phyloP scores from a whole-genome alignment of 2,329 filamentous ascomycete genomes.

The Ophiocordyceps australis region DNA sequence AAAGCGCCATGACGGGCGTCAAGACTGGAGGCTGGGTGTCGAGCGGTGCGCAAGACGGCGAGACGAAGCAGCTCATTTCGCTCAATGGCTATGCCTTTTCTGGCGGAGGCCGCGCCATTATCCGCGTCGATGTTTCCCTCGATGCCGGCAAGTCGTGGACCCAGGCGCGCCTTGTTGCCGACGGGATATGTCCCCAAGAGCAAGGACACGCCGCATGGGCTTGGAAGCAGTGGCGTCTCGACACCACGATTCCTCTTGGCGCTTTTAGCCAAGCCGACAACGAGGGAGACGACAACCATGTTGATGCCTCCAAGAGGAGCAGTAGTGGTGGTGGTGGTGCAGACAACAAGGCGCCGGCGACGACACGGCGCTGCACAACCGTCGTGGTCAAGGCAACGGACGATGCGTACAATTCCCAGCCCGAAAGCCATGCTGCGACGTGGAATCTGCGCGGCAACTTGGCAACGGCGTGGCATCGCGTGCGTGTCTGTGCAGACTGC shows the following conservation, averaged over 20 bases:
- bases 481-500: constrained; percentile 20
- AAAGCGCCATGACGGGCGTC: constrained; percentile 42
- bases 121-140: constrained; percentile 48
- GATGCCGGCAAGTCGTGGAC: constrained; percentile 47
- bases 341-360: constrained; percentile 2
- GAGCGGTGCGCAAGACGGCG: neutral
- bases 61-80: constrained; percentile 10
- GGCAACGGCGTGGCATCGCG: constrained; percentile 48
- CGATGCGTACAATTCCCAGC: constrained; percentile 48
- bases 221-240: constrained; percentile 46
- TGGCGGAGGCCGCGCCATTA: constrained; percentile 45
- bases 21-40: constrained; percentile 19
- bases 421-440: constrained; percentile 37
- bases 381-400: constrained; percentile 49
- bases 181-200: constrained; percentile 18
- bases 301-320: too few species aligned
- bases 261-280: constrained; percentile 7
- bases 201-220: constrained; percentile 36
- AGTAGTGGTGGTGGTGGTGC: too few species aligned
- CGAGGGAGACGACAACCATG: neutral
- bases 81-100: constrained; percentile 50
- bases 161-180: constrained; percentile 39
- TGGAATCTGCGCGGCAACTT: constrained; percentile 49
- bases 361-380: constrained; percentile 21
- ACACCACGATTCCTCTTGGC: constrained; percentile 21